Evolutionary conservation across 768 basidiomycete species (phyloP), one percentile per base, ranked within the genome.

Genomic region (Naganishia friedmannii): DNA sequence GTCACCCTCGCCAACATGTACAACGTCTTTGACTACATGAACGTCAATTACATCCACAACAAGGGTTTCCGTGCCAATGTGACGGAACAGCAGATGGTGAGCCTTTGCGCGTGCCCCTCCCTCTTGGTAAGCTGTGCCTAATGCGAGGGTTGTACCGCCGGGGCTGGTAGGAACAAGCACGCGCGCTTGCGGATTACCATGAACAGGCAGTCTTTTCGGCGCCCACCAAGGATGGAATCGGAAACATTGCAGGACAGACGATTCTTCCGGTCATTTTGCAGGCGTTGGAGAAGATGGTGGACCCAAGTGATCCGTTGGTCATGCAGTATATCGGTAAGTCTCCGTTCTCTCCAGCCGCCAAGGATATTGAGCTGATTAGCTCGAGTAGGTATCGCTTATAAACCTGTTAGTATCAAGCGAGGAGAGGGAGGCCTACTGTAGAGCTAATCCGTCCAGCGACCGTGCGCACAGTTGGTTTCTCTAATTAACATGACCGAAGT

Each of bases 241-340:
- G 89, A 19, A 92, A 92, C 84, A 86, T 94, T 77, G 89, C 92
- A 76, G 90, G 90, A 46, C 89, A 89, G 73, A 90, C 91, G 46
- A 83, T 91, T 71, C 82, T 93, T 45, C 86, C 88, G 78, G 87
- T 88, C 31, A 84, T 94, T 80, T 82, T 92, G 63, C 82, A 75
- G 66, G 87, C 90, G 12, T 86, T 93, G 67, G 86, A 89, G 77
- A 88, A 87, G 75, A 88, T 94, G 79, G 86, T 89, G 54, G 90
- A 88, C 84, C 87, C 88, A 75, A 87, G 85, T 72, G 88, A 91
- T 82, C 88, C 90, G 54, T 86, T 93, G 65, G 88, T 90, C 75
- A 85, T 93, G 82, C 84, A 89, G 81, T 79, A 92, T 73, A 84
- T 91, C 74, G 87, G 90, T 56, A 28, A n/a, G 68, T 54, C 4